Evolutionary conservation across 179 eudicot genomes (phyloP).

Genomic region (Patellifolia procumbens): DNA sequence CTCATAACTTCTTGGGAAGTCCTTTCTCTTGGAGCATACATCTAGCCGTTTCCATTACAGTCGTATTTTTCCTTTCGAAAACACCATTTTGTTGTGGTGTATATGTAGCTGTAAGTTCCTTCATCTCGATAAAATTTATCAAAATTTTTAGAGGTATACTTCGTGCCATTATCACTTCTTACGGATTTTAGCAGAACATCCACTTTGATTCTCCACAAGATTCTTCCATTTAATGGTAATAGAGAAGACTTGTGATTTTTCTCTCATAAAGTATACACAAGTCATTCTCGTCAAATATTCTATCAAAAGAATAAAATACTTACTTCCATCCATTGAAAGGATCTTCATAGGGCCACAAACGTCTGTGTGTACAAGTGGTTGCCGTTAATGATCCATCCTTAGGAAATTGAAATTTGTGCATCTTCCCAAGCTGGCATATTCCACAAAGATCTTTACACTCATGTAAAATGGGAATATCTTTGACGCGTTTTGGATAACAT

Average conservation of each 20-base stretch:
- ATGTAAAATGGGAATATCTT: too few relatives aligned
- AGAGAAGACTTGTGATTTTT: slow-evolving; percentile 12
- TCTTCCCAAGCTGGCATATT: too few relatives aligned
- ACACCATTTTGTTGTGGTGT: slow-evolving; percentile 10
- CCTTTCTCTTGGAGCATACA: not conserved
- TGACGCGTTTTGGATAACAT: too few relatives aligned
- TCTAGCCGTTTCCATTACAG: slow-evolving; percentile 1
- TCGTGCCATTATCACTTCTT: slow-evolving; percentile 16
- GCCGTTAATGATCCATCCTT: slow-evolving; percentile 20
- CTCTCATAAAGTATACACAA: slow-evolving; percentile 7
- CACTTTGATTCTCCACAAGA: slow-evolving; percentile 9
- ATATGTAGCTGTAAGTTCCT: not conserved
- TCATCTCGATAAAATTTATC: not conserved
- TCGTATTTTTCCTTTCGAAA: not conserved
- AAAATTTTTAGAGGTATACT: slow-evolving; percentile 1
- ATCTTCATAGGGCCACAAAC: not conserved
- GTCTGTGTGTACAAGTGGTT: slow-evolving; percentile 9
- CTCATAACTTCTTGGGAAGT: not conserved
- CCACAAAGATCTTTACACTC: slow-evolving; percentile 16
- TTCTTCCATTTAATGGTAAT: slow-evolving; percentile 3
- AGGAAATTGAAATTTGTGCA: slow-evolving; percentile 9
- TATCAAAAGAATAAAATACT: slow-evolving; percentile 7
- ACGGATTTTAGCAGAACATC: slow-evolving; percentile 3
- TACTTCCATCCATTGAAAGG: not conserved
- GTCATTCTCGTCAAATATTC: slow-evolving; percentile 15